A percentile compares a stretch with the other conserved stretches of the same genome.
phyloP scores from a whole-genome alignment of 768 basidiomycete species.

The Pleurotus giganteus region DNA sequence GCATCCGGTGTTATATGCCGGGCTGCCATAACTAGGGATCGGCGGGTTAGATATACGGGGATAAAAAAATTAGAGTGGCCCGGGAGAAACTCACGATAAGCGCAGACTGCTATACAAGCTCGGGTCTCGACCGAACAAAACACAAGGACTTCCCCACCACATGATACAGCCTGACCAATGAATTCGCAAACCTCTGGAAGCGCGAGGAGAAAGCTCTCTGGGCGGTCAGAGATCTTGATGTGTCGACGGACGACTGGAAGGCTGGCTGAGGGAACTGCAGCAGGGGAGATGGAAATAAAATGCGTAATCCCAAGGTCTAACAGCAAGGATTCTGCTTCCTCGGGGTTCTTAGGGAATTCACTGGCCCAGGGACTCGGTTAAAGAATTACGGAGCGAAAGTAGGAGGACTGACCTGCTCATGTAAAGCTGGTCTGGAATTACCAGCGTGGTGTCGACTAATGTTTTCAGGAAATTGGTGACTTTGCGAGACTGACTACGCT shows the following conservation, averaged over 20 bases:
- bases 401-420: constrained; percentile 44
- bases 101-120: constrained; percentile 51
- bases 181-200: constrained; percentile 46
- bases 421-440: constrained; percentile 48
- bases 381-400: neutral
- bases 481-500: constrained; percentile 49
- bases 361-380: constrained; percentile 22
- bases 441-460: constrained; percentile 47
- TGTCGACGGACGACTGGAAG: constrained; percentile 36
- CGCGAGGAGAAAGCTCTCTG: constrained; percentile 40
- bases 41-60: no score
- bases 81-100: constrained; percentile 45
- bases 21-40: constrained; percentile 43
- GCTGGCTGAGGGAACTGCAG: constrained; percentile 32
- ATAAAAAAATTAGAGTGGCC: no score
- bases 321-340: constrained; percentile 49
- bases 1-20: constrained; percentile 34
- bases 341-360: constrained; percentile 54
- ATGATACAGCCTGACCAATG: constrained; percentile 38
- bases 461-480: constrained; percentile 51
- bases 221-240: constrained; percentile 37
- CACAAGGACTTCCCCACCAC: constrained; percentile 48
- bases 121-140: constrained; percentile 53
- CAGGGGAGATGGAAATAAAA: constrained; percentile 52
- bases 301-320: constrained; percentile 52